phyloP scores from a whole-genome alignment of 2,329 filamentous ascomycete species.

The Epichloe sp. region DNA sequence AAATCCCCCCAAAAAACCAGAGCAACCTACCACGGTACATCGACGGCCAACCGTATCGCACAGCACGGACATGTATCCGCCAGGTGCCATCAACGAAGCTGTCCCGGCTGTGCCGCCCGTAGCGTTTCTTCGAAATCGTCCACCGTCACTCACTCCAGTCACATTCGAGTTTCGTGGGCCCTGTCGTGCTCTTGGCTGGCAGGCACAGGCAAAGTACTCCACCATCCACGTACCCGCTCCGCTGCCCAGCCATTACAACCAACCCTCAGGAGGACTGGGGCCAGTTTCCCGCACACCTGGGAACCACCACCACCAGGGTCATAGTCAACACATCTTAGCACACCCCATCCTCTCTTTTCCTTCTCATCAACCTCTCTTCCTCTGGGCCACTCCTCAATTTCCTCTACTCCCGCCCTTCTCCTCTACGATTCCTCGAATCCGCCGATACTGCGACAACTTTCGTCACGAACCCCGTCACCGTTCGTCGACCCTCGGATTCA shows the following conservation, averaged over 20 bases:
- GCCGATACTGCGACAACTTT: slow-evolving; percentile 20
- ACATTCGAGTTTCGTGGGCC: not conserved
- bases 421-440: slow-evolving; percentile 24
- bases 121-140: slow-evolving; percentile 3
- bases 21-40: not conserved
- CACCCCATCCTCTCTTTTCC: not conserved
- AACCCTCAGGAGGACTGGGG: not conserved
- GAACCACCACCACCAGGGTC: not conserved
- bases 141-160: slow-evolving; percentile 3
- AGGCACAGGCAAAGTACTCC: not conserved
- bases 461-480: slow-evolving; percentile 17
- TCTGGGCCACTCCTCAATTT: slow-evolving; percentile 7
- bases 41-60: not conserved
- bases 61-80: not conserved
- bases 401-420: slow-evolving; percentile 10
- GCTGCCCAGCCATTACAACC: not conserved
- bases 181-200: not conserved
- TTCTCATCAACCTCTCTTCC: slow-evolving; percentile 6
- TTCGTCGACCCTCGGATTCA: slow-evolving; percentile 15
- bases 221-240: not conserved
- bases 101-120: slow-evolving; percentile 12
- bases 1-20: not conserved
- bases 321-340: slow-evolving; percentile 1
- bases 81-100: not conserved
- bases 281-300: slow-evolving; percentile 1